Percentiles rank a stretch among this genome's conserved stretches.
phyloP scores from a whole-genome alignment of 163 green algal genomes.

The Trebouxia gelatinosa region DNA sequence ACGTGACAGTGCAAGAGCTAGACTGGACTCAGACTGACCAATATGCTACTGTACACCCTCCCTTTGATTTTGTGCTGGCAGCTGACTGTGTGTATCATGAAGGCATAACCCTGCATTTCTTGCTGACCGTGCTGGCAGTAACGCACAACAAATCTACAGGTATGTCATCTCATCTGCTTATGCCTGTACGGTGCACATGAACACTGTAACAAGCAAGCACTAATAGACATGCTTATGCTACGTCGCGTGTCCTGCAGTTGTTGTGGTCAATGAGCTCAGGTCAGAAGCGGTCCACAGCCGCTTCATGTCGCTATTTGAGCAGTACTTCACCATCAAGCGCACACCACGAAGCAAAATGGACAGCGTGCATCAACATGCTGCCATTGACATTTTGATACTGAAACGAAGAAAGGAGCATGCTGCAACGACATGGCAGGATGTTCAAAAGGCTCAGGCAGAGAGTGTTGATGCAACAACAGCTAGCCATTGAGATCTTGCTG shows the following conservation, averaged over 20 bases:
- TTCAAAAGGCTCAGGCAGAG: too few relatives aligned
- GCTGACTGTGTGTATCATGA: constrained; percentile 92
- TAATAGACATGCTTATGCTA: too few relatives aligned
- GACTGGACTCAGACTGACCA: constrained; percentile 51
- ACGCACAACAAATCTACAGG: constrained; percentile 58
- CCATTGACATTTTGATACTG: constrained; percentile 65
- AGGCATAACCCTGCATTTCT: constrained; percentile 63
- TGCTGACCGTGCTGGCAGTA: constrained; percentile 65
- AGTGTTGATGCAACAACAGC: too few relatives aligned
- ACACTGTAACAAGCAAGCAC: too few relatives aligned
- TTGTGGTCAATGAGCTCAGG: constrained; percentile 82
- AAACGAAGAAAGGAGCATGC: constrained; percentile 54
- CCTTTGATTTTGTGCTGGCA: constrained; percentile 83
- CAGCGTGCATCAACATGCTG: constrained; percentile 51
- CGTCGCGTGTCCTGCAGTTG: constrained; percentile 10
- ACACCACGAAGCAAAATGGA: constrained; percentile 59
- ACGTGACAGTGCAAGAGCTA: constrained; percentile 30
- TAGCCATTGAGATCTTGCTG: too few relatives aligned
- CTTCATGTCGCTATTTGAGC: constrained; percentile 65
- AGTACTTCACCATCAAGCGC: constrained; percentile 67
- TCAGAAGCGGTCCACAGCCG: constrained; percentile 71
- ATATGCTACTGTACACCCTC: constrained; percentile 42
- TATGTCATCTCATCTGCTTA: constrained; percentile 25
- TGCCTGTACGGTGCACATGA: too few relatives aligned
- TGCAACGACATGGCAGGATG: too few relatives aligned